A percentile compares a stretch with the other conserved stretches of the same genome.
These are phyloP conservation scores for Lunularia cruciata DNA, from an alignment of 225 moss, liverwort and hornwort genomes.

Conservation along the genomic window DNA sequence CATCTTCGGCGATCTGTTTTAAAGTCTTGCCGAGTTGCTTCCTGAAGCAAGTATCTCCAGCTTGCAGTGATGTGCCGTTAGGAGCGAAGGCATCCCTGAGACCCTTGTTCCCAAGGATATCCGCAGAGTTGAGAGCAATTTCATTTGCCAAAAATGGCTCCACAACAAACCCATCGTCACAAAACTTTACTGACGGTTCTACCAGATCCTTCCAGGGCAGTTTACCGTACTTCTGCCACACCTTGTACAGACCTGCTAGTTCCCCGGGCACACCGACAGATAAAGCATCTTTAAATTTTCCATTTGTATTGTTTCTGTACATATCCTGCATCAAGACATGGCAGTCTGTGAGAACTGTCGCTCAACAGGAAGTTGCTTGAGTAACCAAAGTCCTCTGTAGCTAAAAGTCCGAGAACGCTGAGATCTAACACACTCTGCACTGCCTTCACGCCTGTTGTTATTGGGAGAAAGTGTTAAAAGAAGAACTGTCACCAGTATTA, in stretches of 20 bases:
- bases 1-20: conserved; percentile 42
- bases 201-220: conserved; percentile 61
- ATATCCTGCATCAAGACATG: conserved; percentile 48
- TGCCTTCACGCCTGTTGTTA: too few species aligned
- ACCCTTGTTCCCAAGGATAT: conserved; percentile 52
- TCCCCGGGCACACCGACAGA: conserved; percentile 70
- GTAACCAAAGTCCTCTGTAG: too few species aligned
- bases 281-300: conserved; percentile 52
- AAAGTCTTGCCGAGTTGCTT: conserved; percentile 60
- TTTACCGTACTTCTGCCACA: conserved; percentile 60
- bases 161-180: conserved; percentile 53
- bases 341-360: neutral
- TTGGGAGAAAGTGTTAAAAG: too few species aligned
- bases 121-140: neutral
- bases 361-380: neutral
- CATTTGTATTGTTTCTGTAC: conserved; percentile 49
- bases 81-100: conserved; percentile 63
- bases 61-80: conserved; percentile 37
- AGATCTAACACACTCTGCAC: too few species aligned
- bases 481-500: too few species aligned
- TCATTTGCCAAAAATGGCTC: conserved; percentile 50
- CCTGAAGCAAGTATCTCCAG: conserved; percentile 52
- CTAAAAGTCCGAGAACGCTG: too few species aligned
- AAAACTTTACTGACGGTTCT: conserved; percentile 56
- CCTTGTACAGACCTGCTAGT: conserved; percentile 66